Evolutionary conservation across 1,139 yeast species (phyloP), one percentile per base, ranked within the genome.

Genomic region (Trichomonascaceae sp.): DNA sequence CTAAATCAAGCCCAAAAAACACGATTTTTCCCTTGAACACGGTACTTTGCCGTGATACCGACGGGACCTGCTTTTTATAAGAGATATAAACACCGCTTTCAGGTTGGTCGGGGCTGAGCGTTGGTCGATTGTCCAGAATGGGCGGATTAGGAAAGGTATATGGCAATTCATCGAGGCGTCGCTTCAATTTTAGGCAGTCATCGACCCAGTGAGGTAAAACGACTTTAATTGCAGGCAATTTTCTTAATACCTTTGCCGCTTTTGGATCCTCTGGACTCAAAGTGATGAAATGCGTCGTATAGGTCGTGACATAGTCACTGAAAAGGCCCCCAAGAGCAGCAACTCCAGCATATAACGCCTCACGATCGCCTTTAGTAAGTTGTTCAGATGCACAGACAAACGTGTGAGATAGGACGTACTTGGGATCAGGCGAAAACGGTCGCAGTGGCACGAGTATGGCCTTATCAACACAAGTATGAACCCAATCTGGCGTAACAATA

Each of bases 271-370:
- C 53, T 19, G 22, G 18, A 18, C 32, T 45, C 39, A 51, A 18
- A 6, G 57, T 49, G 15, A 91, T 73, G 50, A 89, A 75, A 73
- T 91, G 97, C 0, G 97, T 88, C 1, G 95, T 87, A 58, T 78
- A 78, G 53, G 79, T 78, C 9, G 88, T 82, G 39, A 90, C 69
- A n/a, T 77, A 75, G 54, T 84, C 85, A 54, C 82, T 71, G 64
- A 75, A 84, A 50, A 78, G 80, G 0, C 96, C 97, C 0, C 96
- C 97, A 60, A 87, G 76, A 0, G 87, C 85, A 36, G 79, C 69
- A 0, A 86, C 83, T 0, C 85, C 88, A 3, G 82, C 87, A 60
- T 82, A 80, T 18, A 85, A 77, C 12, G 79, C 81, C 55, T 84
- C 91, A 51, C 78, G 76, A 61, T 85, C 93, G 8, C 83, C 83